These are phyloP conservation scores for Monoraphidium neglectum DNA, from an alignment of 139 green algal species.

Conservation along the genomic window DNA sequence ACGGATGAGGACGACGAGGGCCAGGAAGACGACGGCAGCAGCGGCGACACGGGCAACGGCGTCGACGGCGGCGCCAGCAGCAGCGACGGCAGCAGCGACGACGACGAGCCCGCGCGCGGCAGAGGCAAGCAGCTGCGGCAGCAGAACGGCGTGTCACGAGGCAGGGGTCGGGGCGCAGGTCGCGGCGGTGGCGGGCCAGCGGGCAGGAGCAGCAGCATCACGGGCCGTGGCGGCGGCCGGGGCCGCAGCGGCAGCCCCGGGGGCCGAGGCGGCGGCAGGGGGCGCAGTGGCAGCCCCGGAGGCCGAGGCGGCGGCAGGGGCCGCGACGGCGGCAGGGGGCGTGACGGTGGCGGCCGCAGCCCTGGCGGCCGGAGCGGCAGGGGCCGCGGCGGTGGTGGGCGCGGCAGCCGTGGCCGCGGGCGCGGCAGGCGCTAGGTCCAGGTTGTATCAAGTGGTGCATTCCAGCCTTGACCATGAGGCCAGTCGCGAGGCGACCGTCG, in stretches of 20 bases:
- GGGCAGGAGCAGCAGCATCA: neutral
- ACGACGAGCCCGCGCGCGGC: neutral
- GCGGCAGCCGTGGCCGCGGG: neutral
- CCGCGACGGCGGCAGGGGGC: conserved; percentile 31
- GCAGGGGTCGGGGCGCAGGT: neutral
- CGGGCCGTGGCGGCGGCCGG: neutral
- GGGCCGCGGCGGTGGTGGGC: neutral
- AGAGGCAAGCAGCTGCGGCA: conserved; percentile 5
- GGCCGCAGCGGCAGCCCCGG: neutral
- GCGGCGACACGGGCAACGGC: neutral
- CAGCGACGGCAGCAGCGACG: neutral
- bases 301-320: conserved; percentile 31
- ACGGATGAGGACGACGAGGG: neutral
- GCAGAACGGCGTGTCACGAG: neutral
- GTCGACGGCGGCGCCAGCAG: neutral
- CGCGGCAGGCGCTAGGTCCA: too few relatives aligned
- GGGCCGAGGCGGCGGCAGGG: conserved; percentile 29
- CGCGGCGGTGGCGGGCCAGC: neutral
- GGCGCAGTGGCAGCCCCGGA: conserved; percentile 35
- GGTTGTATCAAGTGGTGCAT: too few relatives aligned
- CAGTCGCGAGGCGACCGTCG: too few relatives aligned
- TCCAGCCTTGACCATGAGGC: too few relatives aligned
- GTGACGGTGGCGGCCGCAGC: conserved; percentile 30
- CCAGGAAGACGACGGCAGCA: conserved; percentile 4
- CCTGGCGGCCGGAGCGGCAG: conserved; percentile 6